Conservation (phyloP, 2,329 filamentous ascomycete genomes). For the Ophiostoma angusticollis region DNA sequence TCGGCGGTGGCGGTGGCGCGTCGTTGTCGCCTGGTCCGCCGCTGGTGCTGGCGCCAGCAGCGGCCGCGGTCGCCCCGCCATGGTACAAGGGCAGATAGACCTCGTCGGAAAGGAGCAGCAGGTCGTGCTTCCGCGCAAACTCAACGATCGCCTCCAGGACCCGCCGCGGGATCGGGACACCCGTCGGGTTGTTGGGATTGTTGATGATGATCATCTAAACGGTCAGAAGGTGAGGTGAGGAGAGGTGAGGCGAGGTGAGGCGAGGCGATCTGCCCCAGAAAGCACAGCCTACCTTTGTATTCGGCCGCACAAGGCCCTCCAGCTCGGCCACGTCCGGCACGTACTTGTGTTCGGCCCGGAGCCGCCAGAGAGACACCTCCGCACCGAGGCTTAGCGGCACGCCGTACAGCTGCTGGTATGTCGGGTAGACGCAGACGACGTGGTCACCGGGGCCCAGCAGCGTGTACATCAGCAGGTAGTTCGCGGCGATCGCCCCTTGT, state of each 20-base stretch:
- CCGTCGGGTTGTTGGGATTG: conserved; percentile 76
- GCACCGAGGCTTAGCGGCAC: conserved; percentile 64
- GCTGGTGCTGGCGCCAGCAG: conserved; percentile 18
- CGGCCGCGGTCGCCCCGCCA: conserved; percentile 33
- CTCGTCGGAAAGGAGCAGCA: conserved; percentile 64
- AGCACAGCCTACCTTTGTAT: conserved; percentile 66
- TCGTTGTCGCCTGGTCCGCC: not conserved
- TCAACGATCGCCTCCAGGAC: conserved; percentile 49
- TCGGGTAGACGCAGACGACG: conserved; percentile 76
- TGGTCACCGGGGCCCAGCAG: conserved; percentile 64
- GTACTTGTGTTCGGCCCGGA: conserved; percentile 51
- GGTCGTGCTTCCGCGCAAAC: conserved; percentile 47
- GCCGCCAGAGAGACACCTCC: conserved; percentile 64
- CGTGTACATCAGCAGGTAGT: conserved; percentile 65
- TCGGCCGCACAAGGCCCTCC: conserved; percentile 48
- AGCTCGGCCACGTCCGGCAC: conserved; percentile 55
- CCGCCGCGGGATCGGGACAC: conserved; percentile 50
- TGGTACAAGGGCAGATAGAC: conserved; percentile 80
- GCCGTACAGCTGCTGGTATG: conserved; percentile 73
- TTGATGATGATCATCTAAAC: conserved; percentile 39
- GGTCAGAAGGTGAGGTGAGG: not conserved
- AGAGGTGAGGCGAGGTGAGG: too few species aligned
- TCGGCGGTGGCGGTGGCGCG: conserved; percentile 40
- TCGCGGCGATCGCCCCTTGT: conserved; percentile 72
- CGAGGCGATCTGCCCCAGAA: too few species aligned